Evolutionary conservation across 2,329 filamentous ascomycete species (phyloP).

Genomic region (Scolecobasidium constrictum): DNA sequence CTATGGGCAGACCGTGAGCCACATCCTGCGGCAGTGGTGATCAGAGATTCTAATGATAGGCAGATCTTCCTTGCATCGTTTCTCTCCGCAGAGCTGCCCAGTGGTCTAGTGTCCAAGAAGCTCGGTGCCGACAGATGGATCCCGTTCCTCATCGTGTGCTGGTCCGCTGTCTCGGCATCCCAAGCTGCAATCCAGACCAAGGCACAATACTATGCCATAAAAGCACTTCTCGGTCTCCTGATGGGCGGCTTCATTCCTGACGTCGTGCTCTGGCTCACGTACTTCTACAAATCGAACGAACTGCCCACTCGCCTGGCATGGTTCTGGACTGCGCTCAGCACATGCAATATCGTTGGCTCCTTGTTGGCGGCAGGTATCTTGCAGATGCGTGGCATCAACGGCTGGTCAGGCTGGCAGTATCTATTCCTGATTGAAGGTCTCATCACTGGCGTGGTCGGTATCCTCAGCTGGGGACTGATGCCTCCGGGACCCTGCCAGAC

Average conservation of each 20-base stretch:
- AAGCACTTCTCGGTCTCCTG: conserved; percentile 35
- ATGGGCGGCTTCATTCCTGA: conserved; percentile 41
- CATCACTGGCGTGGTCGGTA: conserved; percentile 14
- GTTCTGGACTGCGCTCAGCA: conserved; percentile 25
- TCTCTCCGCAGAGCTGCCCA: conserved; percentile 16
- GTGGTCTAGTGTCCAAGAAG: conserved; percentile 16
- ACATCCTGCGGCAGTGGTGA: no score
- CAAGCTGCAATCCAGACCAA: conserved; percentile 27
- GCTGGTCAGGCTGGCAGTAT: conserved; percentile 16
- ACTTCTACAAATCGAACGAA: conserved; percentile 24
- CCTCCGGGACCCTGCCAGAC: conserved; percentile 19
- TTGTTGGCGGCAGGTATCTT: conserved; percentile 26
- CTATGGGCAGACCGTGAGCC: conserved; percentile 15
- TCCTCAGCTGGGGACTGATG: conserved; percentile 14
- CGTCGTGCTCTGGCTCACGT: conserved; percentile 5
- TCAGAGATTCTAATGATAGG: no score
- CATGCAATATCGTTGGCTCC: conserved; percentile 21
- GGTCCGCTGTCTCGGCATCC: conserved; percentile 30
- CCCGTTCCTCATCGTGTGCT: conserved; percentile 29
- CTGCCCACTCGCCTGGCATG: conserved; percentile 24
- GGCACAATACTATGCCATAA: conserved; percentile 30
- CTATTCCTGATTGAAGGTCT: conserved; percentile 14
- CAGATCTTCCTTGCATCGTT: conserved; percentile 15
- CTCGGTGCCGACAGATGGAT: conserved; percentile 27
- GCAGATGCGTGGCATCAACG: conserved; percentile 17